Conservation (phyloP, 2,329 filamentous ascomycete species). For the Nigrograna mackinnonii region DNA sequence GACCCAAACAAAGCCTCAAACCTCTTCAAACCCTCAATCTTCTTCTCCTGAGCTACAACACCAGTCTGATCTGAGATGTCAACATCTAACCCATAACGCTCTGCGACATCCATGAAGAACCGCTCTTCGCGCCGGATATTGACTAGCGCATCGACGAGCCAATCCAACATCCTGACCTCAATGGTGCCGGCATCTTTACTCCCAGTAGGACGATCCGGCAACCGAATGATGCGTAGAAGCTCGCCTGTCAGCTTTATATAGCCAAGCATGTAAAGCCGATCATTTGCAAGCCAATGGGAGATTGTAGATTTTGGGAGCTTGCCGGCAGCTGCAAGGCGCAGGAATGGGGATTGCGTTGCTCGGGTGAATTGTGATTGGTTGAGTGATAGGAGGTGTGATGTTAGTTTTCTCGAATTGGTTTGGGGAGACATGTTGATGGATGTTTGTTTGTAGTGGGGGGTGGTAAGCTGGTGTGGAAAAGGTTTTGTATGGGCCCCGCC, state of each 20-base stretch:
- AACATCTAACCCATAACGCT: conserved; percentile 26
- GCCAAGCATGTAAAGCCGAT: conserved; percentile 35
- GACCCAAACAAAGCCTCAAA: conserved; percentile 31
- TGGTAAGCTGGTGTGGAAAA: too few species aligned
- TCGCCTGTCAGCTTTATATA: conserved; percentile 30
- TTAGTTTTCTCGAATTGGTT: conserved; percentile 13
- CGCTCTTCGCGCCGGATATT: conserved; percentile 34
- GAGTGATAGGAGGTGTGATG: conserved; percentile 32
- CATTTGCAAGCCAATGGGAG: conserved; percentile 39
- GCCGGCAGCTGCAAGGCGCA: conserved; percentile 31
- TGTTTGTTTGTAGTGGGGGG: not conserved
- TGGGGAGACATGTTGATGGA: not conserved
- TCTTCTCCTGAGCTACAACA: conserved; percentile 14
- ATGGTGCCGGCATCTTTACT: conserved; percentile 17
- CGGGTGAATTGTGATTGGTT: conserved; percentile 28
- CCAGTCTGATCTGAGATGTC: conserved; percentile 7
- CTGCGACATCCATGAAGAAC: conserved; percentile 35
- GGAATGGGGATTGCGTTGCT: conserved; percentile 34
- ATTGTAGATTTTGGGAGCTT: conserved; percentile 31
- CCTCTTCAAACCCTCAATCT: conserved; percentile 29
- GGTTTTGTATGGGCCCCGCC: too few species aligned
- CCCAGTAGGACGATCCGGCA: conserved; percentile 14
- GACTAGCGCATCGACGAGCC: conserved; percentile 33
- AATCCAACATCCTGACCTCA: conserved; percentile 26
- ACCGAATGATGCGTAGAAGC: conserved; percentile 20